Base-by-base conservation (phyloP, 371 early-diverging fungal species). In the Mortierella sp. region DNA sequence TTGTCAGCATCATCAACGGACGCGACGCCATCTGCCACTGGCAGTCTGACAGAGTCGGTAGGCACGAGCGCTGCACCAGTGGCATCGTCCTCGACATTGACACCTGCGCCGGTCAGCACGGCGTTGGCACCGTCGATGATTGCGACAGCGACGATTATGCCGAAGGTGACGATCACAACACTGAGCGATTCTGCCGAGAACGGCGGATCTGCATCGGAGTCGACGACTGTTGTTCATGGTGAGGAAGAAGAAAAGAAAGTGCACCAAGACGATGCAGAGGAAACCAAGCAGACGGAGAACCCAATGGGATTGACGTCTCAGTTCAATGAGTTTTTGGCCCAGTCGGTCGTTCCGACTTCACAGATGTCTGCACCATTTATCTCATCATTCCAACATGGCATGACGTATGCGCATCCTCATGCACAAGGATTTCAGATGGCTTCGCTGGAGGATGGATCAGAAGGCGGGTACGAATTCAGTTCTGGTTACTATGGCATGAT, bases 241-340 rank as follows among this genome's bases (percentile, higher is more conserved):
- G 75, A 57, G 24, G 59, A 63, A 24, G 61, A 72, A 23, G 61
- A 26, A 58, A 65, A 60, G 53, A 56, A 60, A 47, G 57, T 56
- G 37, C 55, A 43, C 17, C 31, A 50, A 30, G 63, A 57, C 37
- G 51, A 54, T 2, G 53, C 51, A 31, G 50, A 57, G 11, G 64
- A 60, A 28, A 12, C 70, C 19, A 57, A 48, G 34, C 58, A 63
- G 48, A 58, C 52, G 44, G 59, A 66, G 44, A 62, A 60, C 51
- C 70, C 59, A 24, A 76, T 76, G 78, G 78, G 78, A 21, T 23
- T 76, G 65, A 70, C 78, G 14, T 76, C 78, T 11, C 78, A 76
- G 54, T 76, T 76, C 51, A 76, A 76, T 49, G 78, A 76, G 42
- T 76, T 76, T 41, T 58, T 76, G 58, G 78, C 78, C 0, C 78